Percentiles rank a stretch among this genome's conserved stretches.
Evolutionary conservation across 169 alveolate species (phyloP).

Genomic region (Condylostoma magnum): DNA sequence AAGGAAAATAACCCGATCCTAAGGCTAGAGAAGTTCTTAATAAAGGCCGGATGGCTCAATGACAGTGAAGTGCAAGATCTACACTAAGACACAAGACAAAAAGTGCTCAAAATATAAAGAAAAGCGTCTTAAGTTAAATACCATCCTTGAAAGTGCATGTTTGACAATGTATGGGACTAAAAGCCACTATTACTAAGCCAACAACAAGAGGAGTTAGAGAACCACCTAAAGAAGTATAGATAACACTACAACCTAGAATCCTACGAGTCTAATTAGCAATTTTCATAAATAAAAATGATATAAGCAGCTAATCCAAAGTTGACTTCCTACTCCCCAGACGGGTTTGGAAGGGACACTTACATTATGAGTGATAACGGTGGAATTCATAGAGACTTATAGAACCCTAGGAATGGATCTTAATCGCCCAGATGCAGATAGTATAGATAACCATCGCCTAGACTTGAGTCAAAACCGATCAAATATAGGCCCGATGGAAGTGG

Average conservation of each 20-base stretch:
- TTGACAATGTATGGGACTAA: conserved; percentile 55
- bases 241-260: conserved; percentile 52
- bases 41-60: conserved; percentile 28
- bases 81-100: conserved; percentile 29
- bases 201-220: conserved; percentile 33
- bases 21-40: conserved; percentile 53
- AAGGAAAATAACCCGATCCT: conserved; percentile 47
- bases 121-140: not conserved
- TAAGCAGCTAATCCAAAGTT: too few relatives aligned
- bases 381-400: not conserved
- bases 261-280: too few relatives aligned
- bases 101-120: conserved; percentile 20
- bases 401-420: not conserved
- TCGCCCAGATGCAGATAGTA: not conserved
- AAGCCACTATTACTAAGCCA: conserved; percentile 40
- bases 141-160: not conserved
- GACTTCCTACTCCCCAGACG: conserved; percentile 24
- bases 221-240: conserved; percentile 47
- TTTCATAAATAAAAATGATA: too few relatives aligned
- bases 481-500: conserved; percentile 28
- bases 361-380: conserved; percentile 26
- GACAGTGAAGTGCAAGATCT: conserved; percentile 25
- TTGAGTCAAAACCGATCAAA: conserved; percentile 20
- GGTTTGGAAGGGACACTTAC: conserved; percentile 28
- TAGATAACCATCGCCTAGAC: not conserved